Evolutionary conservation across 768 basidiomycete species (phyloP), one percentile per base, ranked within the genome.

Genomic region (Lentinus tigrinus): DNA sequence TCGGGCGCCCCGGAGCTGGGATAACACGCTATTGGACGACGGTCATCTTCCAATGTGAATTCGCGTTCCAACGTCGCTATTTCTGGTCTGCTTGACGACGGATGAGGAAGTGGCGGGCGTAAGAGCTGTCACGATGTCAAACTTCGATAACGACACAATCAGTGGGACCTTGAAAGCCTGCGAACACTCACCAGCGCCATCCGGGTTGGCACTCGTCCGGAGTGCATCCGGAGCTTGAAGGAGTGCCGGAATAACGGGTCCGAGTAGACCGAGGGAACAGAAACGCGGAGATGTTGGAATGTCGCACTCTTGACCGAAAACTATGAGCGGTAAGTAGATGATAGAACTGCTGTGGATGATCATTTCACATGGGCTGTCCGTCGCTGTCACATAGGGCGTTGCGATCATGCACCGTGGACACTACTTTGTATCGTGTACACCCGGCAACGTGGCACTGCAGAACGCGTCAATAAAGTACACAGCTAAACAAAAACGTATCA

Each of bases 181-280:
- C 43, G 48, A 19, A 26, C 31, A 50, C 48, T 38, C 55, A 57
- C 42, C 27, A 28, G 42, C 43, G 36, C 21, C 31, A 11, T 31
- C 49, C 28, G n/a, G 27, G 14, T 19, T 27, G 26, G 21, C n/a
- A 19, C 23, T 17, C 26, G 10, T 56, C 38, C 47, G 54, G 27
- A 40, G n/a, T 16, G 10, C 26, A 17, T 56, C 38, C 47, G 54
- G 27, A 40, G n/a, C n/a, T 21, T 27, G 11, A n/a, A 21, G 8
- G 31, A 4, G 37, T 24, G 10, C 55, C 55, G 27, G 39, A 6
- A 17, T 16, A 17, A 23, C 14, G 55, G 28, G 3, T 8, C 56
- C 56, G 56, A 57, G 56, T 27, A 40, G 56, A 26, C 56, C 56
- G 56, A 57, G 49, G 13, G 37, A 40, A 46, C 19, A 44, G 42